phyloP scores from a whole-genome alignment of 164 flowering plant genomes.

The Euptelea pleiosperma region DNA sequence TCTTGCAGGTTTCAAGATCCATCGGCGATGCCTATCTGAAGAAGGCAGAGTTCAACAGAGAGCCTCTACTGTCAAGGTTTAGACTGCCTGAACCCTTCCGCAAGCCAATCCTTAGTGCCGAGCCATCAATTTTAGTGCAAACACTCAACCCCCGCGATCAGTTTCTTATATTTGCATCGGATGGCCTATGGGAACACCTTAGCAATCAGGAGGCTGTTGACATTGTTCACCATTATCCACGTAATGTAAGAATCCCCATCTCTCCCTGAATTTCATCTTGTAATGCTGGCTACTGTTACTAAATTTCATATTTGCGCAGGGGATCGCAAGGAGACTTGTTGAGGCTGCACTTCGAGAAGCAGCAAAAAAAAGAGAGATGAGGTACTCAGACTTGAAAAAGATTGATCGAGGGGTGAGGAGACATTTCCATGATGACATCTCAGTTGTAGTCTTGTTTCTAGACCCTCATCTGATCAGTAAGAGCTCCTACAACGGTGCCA shows the following conservation, averaged over 20 bases:
- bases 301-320: conserved; percentile 45
- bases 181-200: conserved; percentile 94
- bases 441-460: conserved; percentile 71
- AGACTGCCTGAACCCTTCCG: conserved; percentile 60
- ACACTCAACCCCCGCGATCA: conserved; percentile 61
- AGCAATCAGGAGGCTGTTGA: conserved; percentile 90
- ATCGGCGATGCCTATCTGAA: conserved; percentile 94
- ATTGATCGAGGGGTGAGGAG: conserved; percentile 81
- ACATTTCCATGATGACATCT: conserved; percentile 92
- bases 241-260: conserved; percentile 49
- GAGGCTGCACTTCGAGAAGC: conserved; percentile 78
- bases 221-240: conserved; percentile 61
- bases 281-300: neutral
- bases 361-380: conserved; percentile 85
- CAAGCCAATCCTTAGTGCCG: conserved; percentile 73
- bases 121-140: conserved; percentile 64
- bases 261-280: neutral
- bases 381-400: conserved; percentile 84
- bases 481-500: conserved; percentile 37
- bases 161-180: conserved; percentile 89
- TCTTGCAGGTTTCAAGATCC: conserved; percentile 77
- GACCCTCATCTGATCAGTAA: conserved; percentile 50
- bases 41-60: conserved; percentile 68
- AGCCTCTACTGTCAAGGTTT: conserved; percentile 69
- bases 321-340: conserved; percentile 69